Evolutionary conservation across 2,329 filamentous ascomycete genomes (phyloP).

Genomic region (Cladophialophora psammophila): DNA sequence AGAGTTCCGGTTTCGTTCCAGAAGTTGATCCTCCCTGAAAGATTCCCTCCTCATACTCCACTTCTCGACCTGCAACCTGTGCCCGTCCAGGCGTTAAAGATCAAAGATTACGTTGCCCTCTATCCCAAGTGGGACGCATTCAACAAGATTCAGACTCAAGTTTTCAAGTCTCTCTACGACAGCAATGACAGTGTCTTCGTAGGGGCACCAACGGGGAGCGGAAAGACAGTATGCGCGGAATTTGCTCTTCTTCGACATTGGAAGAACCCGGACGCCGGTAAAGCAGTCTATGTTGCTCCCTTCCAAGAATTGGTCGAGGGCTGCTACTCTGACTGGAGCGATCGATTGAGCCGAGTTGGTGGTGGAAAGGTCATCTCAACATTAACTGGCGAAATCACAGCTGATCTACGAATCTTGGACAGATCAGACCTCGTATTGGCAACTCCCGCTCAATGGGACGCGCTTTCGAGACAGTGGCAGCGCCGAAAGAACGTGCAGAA

Average conservation of each 20-base stretch:
- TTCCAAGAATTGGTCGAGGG: conserved; percentile 92
- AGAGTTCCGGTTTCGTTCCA: conserved; percentile 93
- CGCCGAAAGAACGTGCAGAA: conserved; percentile 93
- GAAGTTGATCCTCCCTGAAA: conserved; percentile 91
- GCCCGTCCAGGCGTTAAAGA: conserved; percentile 86
- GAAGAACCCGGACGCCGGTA: conserved; percentile 73
- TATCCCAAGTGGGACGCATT: conserved; percentile 88
- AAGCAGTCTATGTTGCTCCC: conserved; percentile 91
- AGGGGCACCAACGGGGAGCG: conserved; percentile 90
- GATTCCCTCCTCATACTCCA: conserved; percentile 92
- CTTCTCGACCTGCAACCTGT: conserved; percentile 90
- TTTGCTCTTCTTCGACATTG: conserved; percentile 91
- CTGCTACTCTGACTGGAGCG: conserved; percentile 83
- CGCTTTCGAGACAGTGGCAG: conserved; percentile 94
- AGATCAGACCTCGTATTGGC: conserved; percentile 88
- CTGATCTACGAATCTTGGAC: conserved; percentile 87
- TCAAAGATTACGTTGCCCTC: conserved; percentile 78
- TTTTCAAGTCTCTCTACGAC: conserved; percentile 90
- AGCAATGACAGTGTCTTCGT: conserved; percentile 94
- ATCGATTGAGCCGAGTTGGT: conserved; percentile 72
- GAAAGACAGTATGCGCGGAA: conserved; percentile 96
- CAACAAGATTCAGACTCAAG: conserved; percentile 97
- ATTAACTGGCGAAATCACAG: conserved; percentile 88
- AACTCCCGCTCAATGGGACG: conserved; percentile 94
- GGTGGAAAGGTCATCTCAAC: conserved; percentile 92